Evolutionary conservation across 2,329 filamentous ascomycete genomes (phyloP), one percentile per base, ranked within the genome.

Genomic region (Nothomitra cinnamomea): DNA sequence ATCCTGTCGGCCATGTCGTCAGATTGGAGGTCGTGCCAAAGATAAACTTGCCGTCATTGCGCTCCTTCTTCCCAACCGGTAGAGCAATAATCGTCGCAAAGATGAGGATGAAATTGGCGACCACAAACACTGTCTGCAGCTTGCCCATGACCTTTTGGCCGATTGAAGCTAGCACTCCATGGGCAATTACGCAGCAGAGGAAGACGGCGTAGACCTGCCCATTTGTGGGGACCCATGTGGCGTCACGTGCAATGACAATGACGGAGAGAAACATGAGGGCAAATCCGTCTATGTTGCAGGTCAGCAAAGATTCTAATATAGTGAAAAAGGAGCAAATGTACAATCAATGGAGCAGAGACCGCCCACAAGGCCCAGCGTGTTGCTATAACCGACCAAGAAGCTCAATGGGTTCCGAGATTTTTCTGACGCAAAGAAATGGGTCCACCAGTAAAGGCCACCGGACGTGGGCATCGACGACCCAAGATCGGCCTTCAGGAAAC

Each of bases 261-360:
- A 79, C 74, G 1, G 76, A 76, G 25, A 78, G 69, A 51, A 79
- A 72, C 75, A 79, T 79, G 40, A 76, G 63, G 1, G 74, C 70
- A 60, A 77, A 76, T 1, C 75, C 71, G 60, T 71, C 60, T 61
- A 17, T 45, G 5, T 10, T n/a, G 24, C 4, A 19, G 4, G 22
- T 24, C 4, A 49, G 21, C 22, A 25, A 49, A n/a, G 45, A 49
- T 15, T 49, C 45, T n/a, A 35, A 3, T 41, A n/a, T n/a, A 47
- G 22, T 22, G 13, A 22, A 19, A 52, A 13, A 22, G 12, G 12
- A 52, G 4, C 12, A n/a, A n/a, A 22, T 64, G 57, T 56, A 69
- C 67, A 82, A 61, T 81, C 77, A 56, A 80, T 76, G 22, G 75
- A 78, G 63, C 78, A 81, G 13, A 80, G 67, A 4, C 77, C 78